phyloP scores from a whole-genome alignment of 768 basidiomycete genomes.

The Lyophyllum atratum region DNA sequence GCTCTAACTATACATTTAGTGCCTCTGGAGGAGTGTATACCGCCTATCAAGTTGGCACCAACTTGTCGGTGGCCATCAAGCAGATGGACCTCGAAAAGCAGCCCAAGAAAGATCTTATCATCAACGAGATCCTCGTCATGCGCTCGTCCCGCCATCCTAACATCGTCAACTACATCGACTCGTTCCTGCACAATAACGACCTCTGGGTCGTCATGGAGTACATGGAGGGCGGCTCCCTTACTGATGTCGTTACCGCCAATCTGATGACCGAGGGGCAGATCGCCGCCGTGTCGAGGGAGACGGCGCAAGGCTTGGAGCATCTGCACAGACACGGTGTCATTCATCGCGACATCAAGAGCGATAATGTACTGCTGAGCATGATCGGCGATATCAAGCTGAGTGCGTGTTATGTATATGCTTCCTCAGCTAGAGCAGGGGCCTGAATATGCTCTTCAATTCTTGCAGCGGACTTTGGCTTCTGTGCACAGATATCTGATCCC shows the following conservation, averaged over 20 bases:
- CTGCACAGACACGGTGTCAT: slow-evolving; percentile 96
- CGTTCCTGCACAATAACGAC: slow-evolving; percentile 96
- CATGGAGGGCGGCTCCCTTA: slow-evolving; percentile 95
- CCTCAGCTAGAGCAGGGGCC: neutral
- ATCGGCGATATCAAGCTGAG: slow-evolving; percentile 97
- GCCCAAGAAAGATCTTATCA: slow-evolving; percentile 99
- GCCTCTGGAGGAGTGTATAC: slow-evolving; percentile 98
- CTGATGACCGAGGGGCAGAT: slow-evolving; percentile 99
- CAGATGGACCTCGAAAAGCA: slow-evolving; percentile 99
- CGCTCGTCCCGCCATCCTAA: slow-evolving; percentile 96
- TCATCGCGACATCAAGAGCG: slow-evolving; percentile 98
- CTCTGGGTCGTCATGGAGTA: slow-evolving; percentile 99
- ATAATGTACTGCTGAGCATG: slow-evolving; percentile 92
- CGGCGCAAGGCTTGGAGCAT: slow-evolving; percentile 90
- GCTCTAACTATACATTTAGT: slow-evolving; percentile 40
- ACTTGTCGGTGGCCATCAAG: slow-evolving; percentile 95
- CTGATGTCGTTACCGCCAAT: slow-evolving; percentile 94
- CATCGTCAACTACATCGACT: slow-evolving; percentile 99
- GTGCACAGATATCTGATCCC: slow-evolving; percentile 92
- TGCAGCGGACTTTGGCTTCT: slow-evolving; percentile 97
- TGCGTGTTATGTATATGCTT: slow-evolving; percentile 44
- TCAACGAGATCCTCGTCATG: slow-evolving; percentile 99
- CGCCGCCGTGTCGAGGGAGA: slow-evolving; percentile 93
- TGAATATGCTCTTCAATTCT: slow-evolving; percentile 4
- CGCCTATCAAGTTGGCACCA: slow-evolving; percentile 95